Evolutionary conservation across 2,329 filamentous ascomycete species (phyloP), one percentile per base, ranked within the genome.

Genomic region (Fusarium humuli): DNA sequence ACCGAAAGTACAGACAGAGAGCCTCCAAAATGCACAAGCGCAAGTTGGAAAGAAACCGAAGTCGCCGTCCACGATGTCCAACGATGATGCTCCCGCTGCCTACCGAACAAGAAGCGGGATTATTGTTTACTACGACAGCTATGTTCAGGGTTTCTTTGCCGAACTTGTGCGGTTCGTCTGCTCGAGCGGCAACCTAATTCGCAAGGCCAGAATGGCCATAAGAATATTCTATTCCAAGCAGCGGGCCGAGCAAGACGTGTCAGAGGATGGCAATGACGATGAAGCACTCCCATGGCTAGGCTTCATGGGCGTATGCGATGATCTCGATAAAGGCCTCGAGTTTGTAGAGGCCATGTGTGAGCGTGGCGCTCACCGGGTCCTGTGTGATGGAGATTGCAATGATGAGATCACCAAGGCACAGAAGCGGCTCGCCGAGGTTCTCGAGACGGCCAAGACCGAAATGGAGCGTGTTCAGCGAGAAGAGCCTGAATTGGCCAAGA

Each of bases 111-210:
- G 91, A 70, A 90, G 86, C 61, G 92, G 93, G 85, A 91, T 95
- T 41, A 90, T 96, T 41, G 92, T 97, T n/a, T 94, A 94, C 80
- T 98, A 97, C 77, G 94, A 98, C 77, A 93, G 92, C 72, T 91
- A 93, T 67, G 91, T 97, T 6, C 94, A 98, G 77, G 89, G 89
- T 52, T 89, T 91, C 41, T 94, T 98, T 70, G 94, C 97, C 74
- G 86, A 91, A 58, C 82, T 97, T 52, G 94, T 97, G 60, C 91
- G 93, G 66, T 91, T 92, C 58, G 90, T 98, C 40, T 93, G 92
- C 7, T 88, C 89, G 2, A 92, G 92, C 50, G 86, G 94, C 61
- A 97, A 97, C 79, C 85, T 93, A 70, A 90, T 98, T 79, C 90
- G 94, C 50, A 97, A 95, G 80, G 93, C 91, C 56, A 96, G 93